Evolutionary conservation across 495 filamentous ascomycete genomes (phyloP), one percentile per base, ranked within the genome.

Genomic region (Delitschia confertaspora): DNA sequence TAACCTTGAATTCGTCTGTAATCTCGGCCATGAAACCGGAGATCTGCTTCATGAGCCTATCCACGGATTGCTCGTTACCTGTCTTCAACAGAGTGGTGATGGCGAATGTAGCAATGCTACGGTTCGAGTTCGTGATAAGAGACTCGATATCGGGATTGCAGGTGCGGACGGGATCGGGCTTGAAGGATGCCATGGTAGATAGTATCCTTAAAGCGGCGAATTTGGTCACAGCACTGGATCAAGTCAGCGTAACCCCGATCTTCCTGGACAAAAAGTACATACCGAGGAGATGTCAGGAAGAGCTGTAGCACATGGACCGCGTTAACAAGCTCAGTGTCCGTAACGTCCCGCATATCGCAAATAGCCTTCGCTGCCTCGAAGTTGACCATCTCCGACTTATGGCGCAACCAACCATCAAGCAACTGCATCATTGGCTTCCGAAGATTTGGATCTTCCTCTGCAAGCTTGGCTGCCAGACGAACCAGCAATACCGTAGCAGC

Each of bases 311-410:
- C 78, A 62, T 95, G 88, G 38, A 98, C 86, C 31, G 93, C 88
- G 61, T 95, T 88, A 2, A 82, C 76, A 21, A 88, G 83, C 62
- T 99, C 91, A 31, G 77, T 79, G 57, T 99, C 93, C 27, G 83
- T 85, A 27, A 95, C 83, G 65, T 98, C 87, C 36, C 79, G 77
- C 73, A 96, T 80, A 55, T 89, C 83, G 64, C 87, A 93, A 60
- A 99, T 94, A 16, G 89, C 86, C 71, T 96, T 96, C 17, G 91
- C 93, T 38, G 91, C 91, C 68, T 99, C 91, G 56, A 99, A 96
- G 67, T 95, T 99, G 63, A 98, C 93, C 93, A 99, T 96, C 59
- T 99, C 91, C 60, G 88, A 88, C 78, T 99, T 99, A 64, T 99
- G 88, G 62, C 91, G 49, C 24, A 59, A 31, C 53, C 56, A 59